Conservation (phyloP, 169 alveolate genomes). For the Condylostoma magnum region DNA sequence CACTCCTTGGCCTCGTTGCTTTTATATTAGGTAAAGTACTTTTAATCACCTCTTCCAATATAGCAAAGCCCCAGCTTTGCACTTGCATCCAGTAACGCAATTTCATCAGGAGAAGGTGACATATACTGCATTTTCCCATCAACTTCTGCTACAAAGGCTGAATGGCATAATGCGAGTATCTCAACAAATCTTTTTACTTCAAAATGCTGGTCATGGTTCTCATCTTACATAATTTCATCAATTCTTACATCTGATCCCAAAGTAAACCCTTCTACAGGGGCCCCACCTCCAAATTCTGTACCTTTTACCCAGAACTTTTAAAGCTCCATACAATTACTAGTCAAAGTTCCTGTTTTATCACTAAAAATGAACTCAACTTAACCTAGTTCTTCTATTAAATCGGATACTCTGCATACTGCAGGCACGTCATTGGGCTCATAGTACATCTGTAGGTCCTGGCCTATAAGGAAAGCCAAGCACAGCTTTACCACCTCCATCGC, state of each 20-base stretch:
- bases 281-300: conserved; percentile 37
- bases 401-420: conserved; percentile 80
- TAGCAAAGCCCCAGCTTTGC: conserved; percentile 26
- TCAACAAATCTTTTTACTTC: not conserved
- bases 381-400: conserved; percentile 95
- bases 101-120: conserved; percentile 41
- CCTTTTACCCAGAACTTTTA: conserved; percentile 68
- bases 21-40: not conserved
- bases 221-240: conserved; percentile 15
- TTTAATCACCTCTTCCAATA: conserved; percentile 5
- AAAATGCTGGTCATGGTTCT: not conserved
- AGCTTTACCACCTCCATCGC: conserved; percentile 49
- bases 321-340: conserved; percentile 96
- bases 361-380: conserved; percentile 94
- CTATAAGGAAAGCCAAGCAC: conserved; percentile 37
- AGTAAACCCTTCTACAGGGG: not conserved
- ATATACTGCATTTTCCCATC: conserved; percentile 2
- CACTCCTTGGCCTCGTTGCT: conserved; percentile 2
- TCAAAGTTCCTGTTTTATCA: conserved; percentile 99
- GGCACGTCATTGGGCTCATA: conserved; percentile 66
- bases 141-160: not conserved
- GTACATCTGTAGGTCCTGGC: conserved; percentile 50
- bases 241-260: conserved; percentile 3
- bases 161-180: not conserved
- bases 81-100: conserved; percentile 35